These are phyloP conservation scores for Parietaria judaica DNA, from an alignment of 306 rosid species.

Conservation along the genomic window DNA sequence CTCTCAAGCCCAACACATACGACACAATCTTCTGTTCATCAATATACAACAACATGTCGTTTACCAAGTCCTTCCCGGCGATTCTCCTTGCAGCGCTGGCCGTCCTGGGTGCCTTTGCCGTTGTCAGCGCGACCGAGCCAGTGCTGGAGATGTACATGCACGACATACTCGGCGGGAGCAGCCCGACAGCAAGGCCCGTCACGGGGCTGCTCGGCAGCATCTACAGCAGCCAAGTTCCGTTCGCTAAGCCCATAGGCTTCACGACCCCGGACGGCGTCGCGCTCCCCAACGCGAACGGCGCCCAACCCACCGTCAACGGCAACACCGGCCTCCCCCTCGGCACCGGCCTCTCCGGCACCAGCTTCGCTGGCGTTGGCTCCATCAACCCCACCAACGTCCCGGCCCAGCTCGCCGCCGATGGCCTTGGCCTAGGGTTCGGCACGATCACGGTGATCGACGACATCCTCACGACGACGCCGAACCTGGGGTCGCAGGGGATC, in stretches of 20 bases:
- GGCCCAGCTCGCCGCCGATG: slow-evolving; percentile 68
- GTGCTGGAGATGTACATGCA: slow-evolving; percentile 79
- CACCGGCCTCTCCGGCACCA: slow-evolving; percentile 67
- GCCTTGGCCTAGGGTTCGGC: slow-evolving; percentile 80
- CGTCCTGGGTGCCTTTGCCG: too few species aligned
- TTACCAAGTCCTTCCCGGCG: too few species aligned
- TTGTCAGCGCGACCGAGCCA: slow-evolving; percentile 22
- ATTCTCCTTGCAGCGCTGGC: slow-evolving; percentile 21
- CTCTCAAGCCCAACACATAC: too few species aligned
- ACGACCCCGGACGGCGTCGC: slow-evolving; percentile 47
- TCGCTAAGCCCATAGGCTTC: slow-evolving; percentile 78
- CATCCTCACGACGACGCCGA: slow-evolving; percentile 54
- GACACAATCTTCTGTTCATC: too few species aligned
- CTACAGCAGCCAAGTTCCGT: slow-evolving; percentile 84
- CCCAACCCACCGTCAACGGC: slow-evolving; percentile 77
- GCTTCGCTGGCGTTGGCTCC: slow-evolving; percentile 49
- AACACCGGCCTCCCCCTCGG: slow-evolving; percentile 70
- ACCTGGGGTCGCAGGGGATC: slow-evolving; percentile 64
- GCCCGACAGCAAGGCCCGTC: slow-evolving; percentile 79
- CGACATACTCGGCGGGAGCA: slow-evolving; percentile 80
- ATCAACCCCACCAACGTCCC: slow-evolving; percentile 17
- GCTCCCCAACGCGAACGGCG: slow-evolving; percentile 91
- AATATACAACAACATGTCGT: too few species aligned
- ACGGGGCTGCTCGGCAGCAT: slow-evolving; percentile 82
- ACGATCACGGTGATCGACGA: slow-evolving; percentile 86